Evolutionary conservation across 2,329 filamentous ascomycete genomes (phyloP).

Genomic region (Cordyceps cicadae): DNA sequence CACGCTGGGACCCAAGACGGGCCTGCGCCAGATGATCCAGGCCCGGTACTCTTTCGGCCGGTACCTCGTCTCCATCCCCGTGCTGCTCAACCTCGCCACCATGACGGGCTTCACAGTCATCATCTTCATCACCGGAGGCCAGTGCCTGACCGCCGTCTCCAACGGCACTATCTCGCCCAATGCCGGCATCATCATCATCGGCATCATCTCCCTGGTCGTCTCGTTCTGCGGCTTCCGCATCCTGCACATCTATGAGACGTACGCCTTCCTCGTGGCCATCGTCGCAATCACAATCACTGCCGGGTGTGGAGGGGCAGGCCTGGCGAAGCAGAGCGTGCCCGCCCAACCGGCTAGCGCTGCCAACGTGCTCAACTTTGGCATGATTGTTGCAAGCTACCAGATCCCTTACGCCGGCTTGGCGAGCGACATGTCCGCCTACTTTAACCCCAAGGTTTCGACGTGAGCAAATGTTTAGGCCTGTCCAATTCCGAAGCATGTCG

Average conservation of each 20-base stretch:
- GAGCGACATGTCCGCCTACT: constrained; percentile 54
- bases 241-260: constrained; percentile 50
- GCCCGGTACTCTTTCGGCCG: constrained; percentile 54
- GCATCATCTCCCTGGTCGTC: constrained; percentile 47
- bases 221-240: constrained; percentile 54
- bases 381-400: constrained; percentile 55
- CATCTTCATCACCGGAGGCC: constrained; percentile 52
- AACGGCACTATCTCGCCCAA: constrained; percentile 39
- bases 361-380: constrained; percentile 47
- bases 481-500: neutral
- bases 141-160: constrained; percentile 47
- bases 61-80: constrained; percentile 50
- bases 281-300: constrained; percentile 46
- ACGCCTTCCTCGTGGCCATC: constrained; percentile 47
- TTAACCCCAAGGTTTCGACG: constrained; percentile 46
- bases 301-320: constrained; percentile 42
- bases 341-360: constrained; percentile 33
- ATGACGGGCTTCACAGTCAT: constrained; percentile 57
- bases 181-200: constrained; percentile 54
- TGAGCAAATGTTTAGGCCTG: constrained; percentile 22
- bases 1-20: constrained; percentile 52
- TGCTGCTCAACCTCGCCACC: constrained; percentile 55
- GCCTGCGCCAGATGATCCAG: constrained; percentile 58
- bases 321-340: constrained; percentile 38
- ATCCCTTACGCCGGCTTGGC: constrained; percentile 53